Base-by-base conservation (phyloP, 208 protist genomes). In the Phytomonas francai region DNA sequence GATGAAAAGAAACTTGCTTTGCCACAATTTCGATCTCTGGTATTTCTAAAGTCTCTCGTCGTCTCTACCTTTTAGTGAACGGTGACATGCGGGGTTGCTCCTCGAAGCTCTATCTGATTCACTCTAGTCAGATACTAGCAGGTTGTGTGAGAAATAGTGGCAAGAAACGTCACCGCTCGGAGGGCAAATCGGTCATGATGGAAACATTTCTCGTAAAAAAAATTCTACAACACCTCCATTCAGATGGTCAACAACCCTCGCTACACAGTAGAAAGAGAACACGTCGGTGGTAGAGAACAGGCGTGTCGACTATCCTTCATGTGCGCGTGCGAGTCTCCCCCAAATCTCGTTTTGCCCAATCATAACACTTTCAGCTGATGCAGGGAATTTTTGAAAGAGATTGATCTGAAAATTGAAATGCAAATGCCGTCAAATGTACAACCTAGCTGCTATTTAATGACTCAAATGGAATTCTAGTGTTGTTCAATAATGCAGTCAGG, bases 401-500 rank as follows among this genome's bases (percentile, higher is more conserved):
- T 39, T 3, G 34, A 39, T 12, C 34, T 9, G 9, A 39, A 9
- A 9, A 9, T 12, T 39, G 34, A 39, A 39, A 39, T 39, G 34
- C 34, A 39, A 39, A 39, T 39, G 9, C 34, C 9, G 9, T 39
- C 34, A 12, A 39, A 39, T 12, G 34, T 9, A 39, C 34, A 39
- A 39, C 34, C 9, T 39, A 9, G 39, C 14, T 36, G 31, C 68
- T 7, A 3, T 61, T 61, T 27, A 36, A 1, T 3, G 30, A 39
- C 5, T 14, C 30, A 25, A 0, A 29, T 22, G 49, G 34, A 28
- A 19, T 67, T 6, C 45, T 4, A 8, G 49, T 30, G 54, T 70
- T 70, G 31, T 63, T 59, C 32, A 70, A 56, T 12, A 42, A 33
- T 4, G 60, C 66, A 25, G 63, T 56, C 30, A 70, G 56, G 22